Percentiles rank a stretch among this genome's conserved stretches.
Conservation (phyloP, 768 basidiomycete species). For the Leccinum aurantiacum region DNA sequence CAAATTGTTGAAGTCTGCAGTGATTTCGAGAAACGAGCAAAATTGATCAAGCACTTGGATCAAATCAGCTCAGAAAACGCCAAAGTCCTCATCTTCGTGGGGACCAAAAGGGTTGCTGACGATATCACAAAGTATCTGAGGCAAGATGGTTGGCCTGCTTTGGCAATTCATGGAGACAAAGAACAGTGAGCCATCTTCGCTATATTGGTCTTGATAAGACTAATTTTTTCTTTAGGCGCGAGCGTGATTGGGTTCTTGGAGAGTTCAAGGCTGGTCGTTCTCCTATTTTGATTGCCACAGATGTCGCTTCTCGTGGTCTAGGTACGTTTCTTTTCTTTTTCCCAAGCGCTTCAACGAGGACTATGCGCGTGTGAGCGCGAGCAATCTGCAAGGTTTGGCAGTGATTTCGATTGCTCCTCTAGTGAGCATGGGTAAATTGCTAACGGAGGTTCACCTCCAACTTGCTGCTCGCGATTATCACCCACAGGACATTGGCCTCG, state of each 20-base stretch:
- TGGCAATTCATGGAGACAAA: slow-evolving; percentile 99
- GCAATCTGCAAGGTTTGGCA: slow-evolving; percentile 31
- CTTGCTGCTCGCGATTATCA: slow-evolving; percentile 26
- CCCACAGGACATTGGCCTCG: slow-evolving; percentile 27
- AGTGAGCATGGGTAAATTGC: slow-evolving; percentile 23
- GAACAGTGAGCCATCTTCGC: slow-evolving; percentile 69
- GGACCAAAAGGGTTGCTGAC: slow-evolving; percentile 96
- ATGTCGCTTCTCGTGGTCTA: slow-evolving; percentile 98
- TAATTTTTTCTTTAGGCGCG: slow-evolving; percentile 54
- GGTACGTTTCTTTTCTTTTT: slow-evolving; percentile 71
- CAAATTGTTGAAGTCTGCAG: slow-evolving; percentile 97
- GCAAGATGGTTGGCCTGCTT: slow-evolving; percentile 99
- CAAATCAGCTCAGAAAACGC: slow-evolving; percentile 96
- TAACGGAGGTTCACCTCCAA: slow-evolving; percentile 16
- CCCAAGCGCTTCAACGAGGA: slow-evolving; percentile 34
- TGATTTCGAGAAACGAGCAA: slow-evolving; percentile 95
- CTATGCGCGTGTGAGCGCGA: slow-evolving; percentile 33
- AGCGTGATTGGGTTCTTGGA: slow-evolving; percentile 98
- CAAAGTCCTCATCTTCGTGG: slow-evolving; percentile 98
- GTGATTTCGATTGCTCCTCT: slow-evolving; percentile 25
- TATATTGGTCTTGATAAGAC: neutral
- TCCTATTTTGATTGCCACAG: slow-evolving; percentile 97
- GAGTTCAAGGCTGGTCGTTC: slow-evolving; percentile 99
- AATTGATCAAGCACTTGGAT: slow-evolving; percentile 95
- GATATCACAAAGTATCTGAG: slow-evolving; percentile 98